Conservation (phyloP, 1,284 basidiomycete genomes). For the Trichosporon coremiiforme region DNA sequence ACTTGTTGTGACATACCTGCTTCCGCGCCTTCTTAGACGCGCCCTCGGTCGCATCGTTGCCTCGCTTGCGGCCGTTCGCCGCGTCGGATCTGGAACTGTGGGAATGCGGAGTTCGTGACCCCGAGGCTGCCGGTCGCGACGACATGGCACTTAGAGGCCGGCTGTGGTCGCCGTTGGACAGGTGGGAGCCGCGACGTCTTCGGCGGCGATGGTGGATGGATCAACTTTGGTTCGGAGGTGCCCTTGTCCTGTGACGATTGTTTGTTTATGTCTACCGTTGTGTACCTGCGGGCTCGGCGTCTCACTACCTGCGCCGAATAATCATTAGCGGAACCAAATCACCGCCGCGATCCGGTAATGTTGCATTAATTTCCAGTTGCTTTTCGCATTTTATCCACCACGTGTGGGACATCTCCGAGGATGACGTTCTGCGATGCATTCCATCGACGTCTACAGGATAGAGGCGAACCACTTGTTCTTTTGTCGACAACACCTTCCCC, state of each 20-base stretch:
- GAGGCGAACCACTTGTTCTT: not conserved
- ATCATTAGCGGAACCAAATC: slow-evolving; percentile 15
- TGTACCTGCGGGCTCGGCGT: slow-evolving; percentile 11
- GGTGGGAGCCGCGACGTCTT: slow-evolving; percentile 15
- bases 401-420: not conserved
- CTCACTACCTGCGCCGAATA: not conserved
- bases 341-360: not conserved
- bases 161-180: slow-evolving; percentile 17
- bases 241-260: slow-evolving; percentile 7
- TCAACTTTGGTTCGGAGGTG: slow-evolving; percentile 15
- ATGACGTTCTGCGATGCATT: not conserved
- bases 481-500: not conserved
- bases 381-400: not conserved
- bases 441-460: slow-evolving; percentile 2
- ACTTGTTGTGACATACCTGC: slow-evolving; percentile 5
- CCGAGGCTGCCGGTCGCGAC: slow-evolving; percentile 19
- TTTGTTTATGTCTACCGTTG: slow-evolving; percentile 17
- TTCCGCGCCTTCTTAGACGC: slow-evolving; percentile 14
- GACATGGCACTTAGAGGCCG: slow-evolving; percentile 16
- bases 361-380: not conserved
- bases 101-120: slow-evolving; percentile 14
- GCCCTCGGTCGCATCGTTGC: slow-evolving; percentile 11
- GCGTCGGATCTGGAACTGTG: slow-evolving; percentile 5
- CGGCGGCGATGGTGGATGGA: slow-evolving; percentile 16
- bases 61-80: slow-evolving; percentile 9